phyloP scores from a whole-genome alignment of 176 grass and related monocot species.

The Musa schizocarpa region DNA sequence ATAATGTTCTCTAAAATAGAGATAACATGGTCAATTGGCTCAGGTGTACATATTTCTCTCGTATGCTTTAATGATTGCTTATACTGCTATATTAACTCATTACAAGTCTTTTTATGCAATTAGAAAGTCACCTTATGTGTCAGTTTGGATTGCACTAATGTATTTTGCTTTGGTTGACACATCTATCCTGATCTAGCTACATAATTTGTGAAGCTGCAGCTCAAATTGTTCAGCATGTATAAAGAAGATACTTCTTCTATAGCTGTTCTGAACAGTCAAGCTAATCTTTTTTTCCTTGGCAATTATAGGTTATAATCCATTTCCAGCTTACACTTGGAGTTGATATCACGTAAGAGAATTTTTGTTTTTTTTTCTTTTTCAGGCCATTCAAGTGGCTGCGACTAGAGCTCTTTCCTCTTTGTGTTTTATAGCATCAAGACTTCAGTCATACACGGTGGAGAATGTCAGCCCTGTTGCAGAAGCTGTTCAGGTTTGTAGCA shows the following conservation, averaged over 20 bases:
- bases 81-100: no score
- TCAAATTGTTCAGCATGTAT: not conserved
- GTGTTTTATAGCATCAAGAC: constrained; percentile 56
- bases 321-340: not conserved
- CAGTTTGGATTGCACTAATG: no score
- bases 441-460: constrained; percentile 48
- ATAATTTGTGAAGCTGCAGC: no score
- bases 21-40: no score
- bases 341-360: not conserved
- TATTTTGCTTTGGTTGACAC: no score
- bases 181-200: no score
- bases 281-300: no score
- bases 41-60: no score
- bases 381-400: constrained; percentile 68
- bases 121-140: no score
- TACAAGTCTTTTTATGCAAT: no score
- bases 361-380: constrained; percentile 18
- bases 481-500: constrained; percentile 51
- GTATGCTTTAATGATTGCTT: no score
- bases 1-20: no score
- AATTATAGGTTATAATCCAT: not conserved
- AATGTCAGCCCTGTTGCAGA: constrained; percentile 55
- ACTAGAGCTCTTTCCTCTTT: constrained; percentile 55
- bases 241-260: not conserved
- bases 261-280: not conserved